phyloP scores from a whole-genome alignment of 2,329 filamentous ascomycete genomes.

The Bimuria novae-zelandiae region DNA sequence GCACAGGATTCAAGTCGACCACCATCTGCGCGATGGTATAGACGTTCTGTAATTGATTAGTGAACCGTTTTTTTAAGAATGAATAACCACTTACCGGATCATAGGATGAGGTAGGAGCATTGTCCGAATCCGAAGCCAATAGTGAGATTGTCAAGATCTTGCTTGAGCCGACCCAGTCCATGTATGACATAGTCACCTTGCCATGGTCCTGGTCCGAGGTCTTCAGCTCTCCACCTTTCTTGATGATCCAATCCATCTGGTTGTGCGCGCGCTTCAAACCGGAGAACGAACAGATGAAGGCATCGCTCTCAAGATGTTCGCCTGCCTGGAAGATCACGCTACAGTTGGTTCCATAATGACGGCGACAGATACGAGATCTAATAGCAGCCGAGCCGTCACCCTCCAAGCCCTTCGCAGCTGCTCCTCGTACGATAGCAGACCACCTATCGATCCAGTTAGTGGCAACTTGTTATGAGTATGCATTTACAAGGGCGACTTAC shows the following conservation, averaged over 20 bases:
- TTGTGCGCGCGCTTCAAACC: conserved; percentile 1
- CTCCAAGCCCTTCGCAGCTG: conserved; percentile 29
- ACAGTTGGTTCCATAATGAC: conserved; percentile 24
- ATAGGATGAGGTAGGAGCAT: conserved; percentile 1
- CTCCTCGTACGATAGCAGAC: conserved; percentile 34
- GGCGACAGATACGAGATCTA: conserved; percentile 24
- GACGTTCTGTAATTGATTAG: conserved; percentile 13
- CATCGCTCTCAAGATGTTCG: conserved; percentile 17
- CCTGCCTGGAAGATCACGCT: accelerated
- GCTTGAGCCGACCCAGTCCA: conserved; percentile 3
- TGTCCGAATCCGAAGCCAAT: conserved; percentile 7
- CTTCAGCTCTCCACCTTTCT: conserved; percentile 21
- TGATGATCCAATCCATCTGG: conserved; percentile 23
- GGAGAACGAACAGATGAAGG: not conserved
- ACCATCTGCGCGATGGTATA: conserved; percentile 11
- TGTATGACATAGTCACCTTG: accelerated
- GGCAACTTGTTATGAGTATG: not conserved
- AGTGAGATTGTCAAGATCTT: not conserved
- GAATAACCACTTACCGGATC: conserved; percentile 6
- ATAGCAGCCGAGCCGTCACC: not conserved
- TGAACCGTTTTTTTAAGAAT: not conserved
- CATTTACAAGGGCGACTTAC: conserved; percentile 14
- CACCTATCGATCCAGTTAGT: conserved; percentile 18
- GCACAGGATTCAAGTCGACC: conserved; percentile 19
- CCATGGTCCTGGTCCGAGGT: conserved; percentile 7